A percentile compares a stretch with the other conserved stretches of the same genome.
Evolutionary conservation across 768 basidiomycete genomes (phyloP).

Genomic region (Hemileccinum impolitum): DNA sequence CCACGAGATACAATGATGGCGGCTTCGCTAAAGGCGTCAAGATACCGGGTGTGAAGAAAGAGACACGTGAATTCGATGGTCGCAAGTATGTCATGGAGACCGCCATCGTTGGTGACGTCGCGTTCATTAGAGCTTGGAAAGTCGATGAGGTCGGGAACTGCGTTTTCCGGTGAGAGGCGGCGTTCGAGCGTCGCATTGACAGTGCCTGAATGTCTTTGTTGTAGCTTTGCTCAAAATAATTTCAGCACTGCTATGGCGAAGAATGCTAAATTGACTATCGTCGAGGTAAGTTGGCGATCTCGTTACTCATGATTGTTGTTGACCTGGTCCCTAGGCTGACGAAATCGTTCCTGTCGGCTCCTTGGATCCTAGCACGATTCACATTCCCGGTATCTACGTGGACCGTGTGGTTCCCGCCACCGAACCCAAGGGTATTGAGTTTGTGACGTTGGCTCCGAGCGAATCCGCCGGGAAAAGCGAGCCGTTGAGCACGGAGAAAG

Average conservation of each 20-base stretch:
- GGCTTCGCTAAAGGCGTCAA: constrained; percentile 69
- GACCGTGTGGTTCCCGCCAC: constrained; percentile 84
- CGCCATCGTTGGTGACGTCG: constrained; percentile 75
- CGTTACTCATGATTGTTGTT: constrained; percentile 4
- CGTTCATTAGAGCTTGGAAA: constrained; percentile 88
- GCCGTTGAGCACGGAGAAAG: constrained; percentile 45
- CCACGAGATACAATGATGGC: constrained; percentile 73
- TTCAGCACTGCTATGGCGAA: constrained; percentile 86
- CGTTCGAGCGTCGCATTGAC: background rate
- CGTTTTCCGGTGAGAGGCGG: constrained; percentile 65
- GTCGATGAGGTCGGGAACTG: constrained; percentile 89
- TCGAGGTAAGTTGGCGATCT: constrained; percentile 55
- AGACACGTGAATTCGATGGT: constrained; percentile 74
- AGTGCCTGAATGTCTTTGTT: background rate
- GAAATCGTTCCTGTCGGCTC: constrained; percentile 82
- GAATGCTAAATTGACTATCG: constrained; percentile 85
- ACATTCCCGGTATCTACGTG: constrained; percentile 82
- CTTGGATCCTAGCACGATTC: constrained; percentile 78
- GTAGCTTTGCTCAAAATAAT: constrained; percentile 83
- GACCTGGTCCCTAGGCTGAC: constrained; percentile 57
- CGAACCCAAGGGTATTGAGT: constrained; percentile 74
- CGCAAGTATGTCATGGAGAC: constrained; percentile 79
- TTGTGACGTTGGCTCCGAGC: constrained; percentile 61
- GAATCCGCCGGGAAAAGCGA: constrained; percentile 29
- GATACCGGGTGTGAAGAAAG: constrained; percentile 72